These are phyloP conservation scores for Cladosporium sp. DNA, from an alignment of 2,329 filamentous ascomycete species.

Conservation along the genomic window DNA sequence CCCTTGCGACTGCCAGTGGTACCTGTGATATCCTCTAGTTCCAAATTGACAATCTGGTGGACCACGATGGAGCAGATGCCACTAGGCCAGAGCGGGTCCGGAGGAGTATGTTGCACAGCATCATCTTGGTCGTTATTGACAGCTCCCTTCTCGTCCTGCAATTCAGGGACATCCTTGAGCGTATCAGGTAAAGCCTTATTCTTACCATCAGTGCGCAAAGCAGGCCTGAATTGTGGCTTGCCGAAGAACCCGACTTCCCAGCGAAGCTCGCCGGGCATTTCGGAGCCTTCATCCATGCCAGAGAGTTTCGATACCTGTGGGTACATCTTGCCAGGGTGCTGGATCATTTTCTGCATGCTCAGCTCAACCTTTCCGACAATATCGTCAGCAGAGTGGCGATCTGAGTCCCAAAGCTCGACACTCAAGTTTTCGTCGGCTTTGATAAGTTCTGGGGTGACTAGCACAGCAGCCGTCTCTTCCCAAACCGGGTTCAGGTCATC, in stretches of 20 bases:
- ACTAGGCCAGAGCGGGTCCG: conserved; percentile 93
- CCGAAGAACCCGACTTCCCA: conserved; percentile 97
- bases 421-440: conserved; percentile 91
- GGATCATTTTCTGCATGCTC: conserved; percentile 90
- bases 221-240: conserved; percentile 81
- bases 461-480: conserved; percentile 78
- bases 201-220: conserved; percentile 81
- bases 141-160: conserved; percentile 84
- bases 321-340: conserved; percentile 90
- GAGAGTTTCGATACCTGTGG: conserved; percentile 78
- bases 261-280: conserved; percentile 88
- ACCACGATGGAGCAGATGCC: conserved; percentile 82
- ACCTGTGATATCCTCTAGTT: conserved; percentile 86
- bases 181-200: conserved; percentile 70
- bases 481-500: conserved; percentile 92
- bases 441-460: conserved; percentile 85
- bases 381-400: conserved; percentile 86
- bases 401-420: conserved; percentile 94
- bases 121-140: conserved; percentile 72
- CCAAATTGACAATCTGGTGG: conserved; percentile 92
- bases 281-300: conserved; percentile 76
- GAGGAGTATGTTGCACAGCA: conserved; percentile 82
- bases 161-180: conserved; percentile 67
- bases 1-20: conserved; percentile 77
- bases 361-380: conserved; percentile 93